Base-by-base conservation (phyloP, 78 protist genomes). In the Dictyostelium intermedium region DNA sequence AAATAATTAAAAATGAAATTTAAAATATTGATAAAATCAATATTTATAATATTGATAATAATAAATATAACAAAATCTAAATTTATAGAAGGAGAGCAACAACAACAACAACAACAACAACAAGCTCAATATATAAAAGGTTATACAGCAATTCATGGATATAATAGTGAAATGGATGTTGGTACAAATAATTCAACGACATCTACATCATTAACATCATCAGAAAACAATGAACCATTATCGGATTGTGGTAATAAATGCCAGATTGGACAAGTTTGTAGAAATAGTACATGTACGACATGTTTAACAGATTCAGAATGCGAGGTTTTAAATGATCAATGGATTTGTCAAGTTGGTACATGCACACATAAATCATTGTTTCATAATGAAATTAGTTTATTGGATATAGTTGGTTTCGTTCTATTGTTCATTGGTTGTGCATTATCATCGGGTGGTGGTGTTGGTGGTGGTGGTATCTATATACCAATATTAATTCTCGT, bases 401-500 rank as follows among this genome's bases (percentile, higher is more conserved):
- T 76, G 45, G 93, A 87, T 87, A 79, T 79, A 5, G 73, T 79
- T 45, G 85, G 93, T 3, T 41, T 87, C 34, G 20, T 39, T 30
- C 27, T 91, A 8, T 35, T 91, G 25, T 91, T 91, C 34, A 34
- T 84, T 10, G 91, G 86, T 20, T 83, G 95, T 76, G 95, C 95
- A 16, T 37, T 91, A 27, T 83, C 95, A 81, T 60, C 83, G 2
- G 95, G 95, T 30, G 95, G 95, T 69, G 95, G 95, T 78, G 82
- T 91, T 69, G 95, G 95, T 60, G 95, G 95, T 41, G 95, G 95
- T 69, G 95, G 95, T 61, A 84, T 91, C 47, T 91, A 84, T 72
- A 91, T 91, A 16, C 95, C 95, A 60, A 77, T 91, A 2, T 43
- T 91, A 20, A 91, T 91, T 63, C 14, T 91, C 1, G 84, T 91